A percentile compares a stretch with the other conserved stretches of the same genome.
Evolutionary conservation across 495 filamentous ascomycete genomes (phyloP).

Genomic region (Hypoxylon cercidicola): DNA sequence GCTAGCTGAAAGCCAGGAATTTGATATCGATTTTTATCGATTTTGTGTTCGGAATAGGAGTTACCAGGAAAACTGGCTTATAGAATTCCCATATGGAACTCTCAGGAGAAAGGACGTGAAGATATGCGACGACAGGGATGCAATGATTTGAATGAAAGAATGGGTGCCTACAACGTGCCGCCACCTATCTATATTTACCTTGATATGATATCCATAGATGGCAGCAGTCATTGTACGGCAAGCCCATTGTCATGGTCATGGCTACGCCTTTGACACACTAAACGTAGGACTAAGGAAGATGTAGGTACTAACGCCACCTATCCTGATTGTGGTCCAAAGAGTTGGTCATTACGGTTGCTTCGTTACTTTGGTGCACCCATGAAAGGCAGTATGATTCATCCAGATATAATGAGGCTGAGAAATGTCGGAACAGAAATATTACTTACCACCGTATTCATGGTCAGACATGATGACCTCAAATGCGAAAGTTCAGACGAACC

Average conservation of each 20-base stretch:
- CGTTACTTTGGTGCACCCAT: background rate
- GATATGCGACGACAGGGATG: background rate
- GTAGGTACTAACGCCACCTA: background rate
- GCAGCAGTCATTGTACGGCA: background rate
- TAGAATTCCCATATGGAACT: background rate
- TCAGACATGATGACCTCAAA: slow-evolving; percentile 76
- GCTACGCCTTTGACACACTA: slow-evolving; percentile 13
- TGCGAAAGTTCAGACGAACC: slow-evolving; percentile 41
- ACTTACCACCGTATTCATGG: slow-evolving; percentile 83
- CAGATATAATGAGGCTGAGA: background rate
- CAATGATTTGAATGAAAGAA: background rate
- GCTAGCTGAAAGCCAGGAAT: background rate
- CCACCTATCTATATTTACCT: background rate
- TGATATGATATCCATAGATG: too few relatives aligned
- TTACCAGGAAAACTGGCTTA: background rate
- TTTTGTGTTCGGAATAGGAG: background rate
- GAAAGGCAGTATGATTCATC: background rate
- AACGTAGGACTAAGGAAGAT: slow-evolving; percentile 2
- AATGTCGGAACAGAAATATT: slow-evolving; percentile 35
- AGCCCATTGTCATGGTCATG: slow-evolving; percentile 6
- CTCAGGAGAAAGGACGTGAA: background rate
- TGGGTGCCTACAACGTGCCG: background rate
- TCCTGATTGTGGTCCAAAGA: slow-evolving; percentile 7
- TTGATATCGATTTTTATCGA: background rate
- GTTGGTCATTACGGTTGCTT: slow-evolving; percentile 4